Evolutionary conservation across 805 yeast species (phyloP), one percentile per base, ranked within the genome.

Genomic region (Scheffersomyces lignosus): DNA sequence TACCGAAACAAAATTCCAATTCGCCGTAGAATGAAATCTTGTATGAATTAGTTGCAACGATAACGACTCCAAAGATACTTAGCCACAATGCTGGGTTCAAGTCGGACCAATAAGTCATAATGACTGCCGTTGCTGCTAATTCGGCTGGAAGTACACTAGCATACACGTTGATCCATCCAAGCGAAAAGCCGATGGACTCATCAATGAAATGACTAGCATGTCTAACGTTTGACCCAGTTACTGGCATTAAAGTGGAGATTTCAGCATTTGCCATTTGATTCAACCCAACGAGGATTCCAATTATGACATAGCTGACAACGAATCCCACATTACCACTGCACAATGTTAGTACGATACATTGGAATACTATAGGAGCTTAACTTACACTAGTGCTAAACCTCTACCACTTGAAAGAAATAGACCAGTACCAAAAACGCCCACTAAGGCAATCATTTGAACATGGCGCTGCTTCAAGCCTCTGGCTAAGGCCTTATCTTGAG

Each of bases 331-430:
- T 49, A 5, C 58, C 58, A 17, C 40, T 37, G 4, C n/a, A n/a
- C n/a, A n/a, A n/a, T n/a, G n/a, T n/a, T n/a, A n/a, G 17, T 10
- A 20, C 28, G n/a, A 29, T 28, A 31, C 37, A 44, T 18, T 33
- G 18, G 15, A 33, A 10, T 9, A 34, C 29, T 15, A 29, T 29
- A 8, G 80, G 78, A 5, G 81, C 80, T 31, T 78, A 80, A 8
- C n/a, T n/a, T n/a, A n/a, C n/a, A n/a, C n/a, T n/a, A 45, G 58
- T 18, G 66, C 63, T 35, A 79, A 60, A 8, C 80, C 65, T 27
- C 66, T 67, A 15, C 81, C 81, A 0, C 77, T 63, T 26, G 80
- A 76, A 24, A 80, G 63, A 52, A 77, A 80, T 22, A 80, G 60
- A 48, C 85, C 85, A 20, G 74, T 69, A 38, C 74, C 75, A 44